phyloP scores from a whole-genome alignment of 768 basidiomycete species.

The Phanerodontia chrysosporium region DNA sequence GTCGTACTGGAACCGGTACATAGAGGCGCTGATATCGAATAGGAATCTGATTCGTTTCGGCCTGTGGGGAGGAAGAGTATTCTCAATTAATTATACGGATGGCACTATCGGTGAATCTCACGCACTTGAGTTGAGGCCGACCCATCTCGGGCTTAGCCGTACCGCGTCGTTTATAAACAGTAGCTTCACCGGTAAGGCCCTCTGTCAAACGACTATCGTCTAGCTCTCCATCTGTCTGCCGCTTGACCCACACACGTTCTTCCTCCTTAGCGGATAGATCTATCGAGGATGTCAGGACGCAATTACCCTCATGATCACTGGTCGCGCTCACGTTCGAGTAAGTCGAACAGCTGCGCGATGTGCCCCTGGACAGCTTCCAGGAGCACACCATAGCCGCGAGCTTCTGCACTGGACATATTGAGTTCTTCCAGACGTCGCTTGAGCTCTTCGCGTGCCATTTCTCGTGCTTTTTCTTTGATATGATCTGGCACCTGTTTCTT shows the following conservation, averaged over 20 bases:
- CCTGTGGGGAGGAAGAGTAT: constrained; percentile 27
- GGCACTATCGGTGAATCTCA: background rate
- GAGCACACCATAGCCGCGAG: constrained; percentile 50
- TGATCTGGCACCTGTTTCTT: constrained; percentile 59
- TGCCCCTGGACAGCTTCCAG: constrained; percentile 54
- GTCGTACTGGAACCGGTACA: constrained; percentile 76
- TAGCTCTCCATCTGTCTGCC: constrained; percentile 67
- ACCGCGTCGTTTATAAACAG: constrained; percentile 66
- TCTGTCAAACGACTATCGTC: constrained; percentile 65
- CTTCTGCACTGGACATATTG: constrained; percentile 53
- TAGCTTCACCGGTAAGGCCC: constrained; percentile 63
- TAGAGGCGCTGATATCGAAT: constrained; percentile 68
- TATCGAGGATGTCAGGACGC: constrained; percentile 20
- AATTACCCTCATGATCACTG: background rate
- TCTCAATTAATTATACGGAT: background rate
- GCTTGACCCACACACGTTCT: constrained; percentile 67
- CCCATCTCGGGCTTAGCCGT: constrained; percentile 69
- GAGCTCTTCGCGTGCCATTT: constrained; percentile 64
- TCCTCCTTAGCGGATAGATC: constrained; percentile 67
- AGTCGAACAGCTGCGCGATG: constrained; percentile 53
- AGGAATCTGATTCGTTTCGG: constrained; percentile 67
- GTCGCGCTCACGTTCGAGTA: constrained; percentile 53
- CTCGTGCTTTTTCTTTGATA: constrained; percentile 56
- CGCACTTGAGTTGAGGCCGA: constrained; percentile 62
- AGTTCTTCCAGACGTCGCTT: constrained; percentile 58